phyloP scores from a whole-genome alignment of 176 grass and related monocot genomes.

The Carex scoparia region DNA sequence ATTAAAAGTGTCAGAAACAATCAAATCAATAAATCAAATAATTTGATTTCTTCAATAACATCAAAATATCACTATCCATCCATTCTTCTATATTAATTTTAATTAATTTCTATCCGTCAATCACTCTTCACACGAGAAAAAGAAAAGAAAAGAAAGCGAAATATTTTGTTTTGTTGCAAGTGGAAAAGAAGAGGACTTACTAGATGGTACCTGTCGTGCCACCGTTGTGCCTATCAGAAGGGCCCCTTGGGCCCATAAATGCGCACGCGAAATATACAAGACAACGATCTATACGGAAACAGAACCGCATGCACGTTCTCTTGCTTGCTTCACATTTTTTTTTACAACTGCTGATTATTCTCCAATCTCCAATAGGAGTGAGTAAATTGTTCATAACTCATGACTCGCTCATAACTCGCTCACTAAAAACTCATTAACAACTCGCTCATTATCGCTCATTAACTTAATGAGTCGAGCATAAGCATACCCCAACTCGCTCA shows the following conservation, averaged over 20 bases:
- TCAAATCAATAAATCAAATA: too few relatives aligned
- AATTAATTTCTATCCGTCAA: too few relatives aligned
- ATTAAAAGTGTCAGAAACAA: too few relatives aligned
- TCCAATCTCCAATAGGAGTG: background rate
- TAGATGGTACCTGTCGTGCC: background rate
- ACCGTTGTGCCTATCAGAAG: background rate
- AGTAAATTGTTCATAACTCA: too few relatives aligned
- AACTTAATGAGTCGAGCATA: too few relatives aligned
- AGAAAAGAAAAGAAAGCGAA: background rate
- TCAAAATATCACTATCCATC: too few relatives aligned
- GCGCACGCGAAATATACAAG: conserved; percentile 18
- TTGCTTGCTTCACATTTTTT: background rate
- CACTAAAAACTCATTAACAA: too few relatives aligned
- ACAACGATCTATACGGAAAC: background rate
- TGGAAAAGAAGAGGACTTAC: background rate
- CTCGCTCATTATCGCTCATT: too few relatives aligned
- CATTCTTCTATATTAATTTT: too few relatives aligned
- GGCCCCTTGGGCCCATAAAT: conserved; percentile 7
- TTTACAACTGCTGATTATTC: background rate
- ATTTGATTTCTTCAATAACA: too few relatives aligned
- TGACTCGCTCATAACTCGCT: too few relatives aligned
- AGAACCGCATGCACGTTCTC: background rate
- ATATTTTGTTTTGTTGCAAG: background rate
- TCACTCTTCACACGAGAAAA: background rate
- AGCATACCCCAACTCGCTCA: too few relatives aligned